Percentiles rank a stretch among this genome's conserved stretches.
These are phyloP conservation scores for Cercospora sp. DNA, from an alignment of 2,329 filamentous ascomycete genomes.

Conservation along the genomic window DNA sequence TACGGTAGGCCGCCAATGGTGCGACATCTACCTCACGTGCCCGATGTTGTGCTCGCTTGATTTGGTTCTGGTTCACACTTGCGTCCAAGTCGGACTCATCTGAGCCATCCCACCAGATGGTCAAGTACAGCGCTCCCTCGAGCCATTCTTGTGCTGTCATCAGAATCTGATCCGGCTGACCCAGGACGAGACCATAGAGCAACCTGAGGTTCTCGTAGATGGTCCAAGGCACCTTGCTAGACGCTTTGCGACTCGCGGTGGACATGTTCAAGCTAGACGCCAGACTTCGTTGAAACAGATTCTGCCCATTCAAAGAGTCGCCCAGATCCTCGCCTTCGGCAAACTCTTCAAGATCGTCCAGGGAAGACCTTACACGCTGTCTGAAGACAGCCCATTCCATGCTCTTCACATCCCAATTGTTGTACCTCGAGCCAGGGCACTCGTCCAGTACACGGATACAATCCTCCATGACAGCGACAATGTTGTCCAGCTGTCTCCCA, in stretches of 20 bases:
- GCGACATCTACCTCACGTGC: slow-evolving; percentile 52
- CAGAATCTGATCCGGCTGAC: slow-evolving; percentile 72
- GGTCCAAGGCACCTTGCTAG: slow-evolving; percentile 84
- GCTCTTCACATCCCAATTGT: slow-evolving; percentile 80
- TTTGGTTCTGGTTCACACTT: slow-evolving; percentile 48
- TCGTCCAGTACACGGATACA: slow-evolving; percentile 68
- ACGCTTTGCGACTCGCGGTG: slow-evolving; percentile 69
- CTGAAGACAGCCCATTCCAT: slow-evolving; percentile 84
- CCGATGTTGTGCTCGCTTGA: slow-evolving; percentile 35
- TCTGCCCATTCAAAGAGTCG: slow-evolving; percentile 42
- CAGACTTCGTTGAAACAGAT: slow-evolving; percentile 30
- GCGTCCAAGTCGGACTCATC: slow-evolving; percentile 52
- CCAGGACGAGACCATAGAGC: slow-evolving; percentile 78
- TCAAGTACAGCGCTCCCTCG: slow-evolving; percentile 78
- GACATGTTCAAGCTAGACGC: slow-evolving; percentile 58
- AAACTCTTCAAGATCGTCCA: slow-evolving; percentile 72
- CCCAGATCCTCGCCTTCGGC: slow-evolving; percentile 67
- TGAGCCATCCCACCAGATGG: slow-evolving; percentile 91
- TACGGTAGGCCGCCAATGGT: slow-evolving; percentile 68
- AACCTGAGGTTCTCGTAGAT: slow-evolving; percentile 82
- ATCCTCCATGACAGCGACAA: slow-evolving; percentile 63
- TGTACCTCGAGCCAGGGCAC: slow-evolving; percentile 66
- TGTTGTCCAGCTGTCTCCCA: slow-evolving; percentile 73
- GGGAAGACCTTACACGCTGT: slow-evolving; percentile 60
- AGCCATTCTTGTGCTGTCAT: slow-evolving; percentile 84